Evolutionary conservation across 2,329 filamentous ascomycete species (phyloP).

Genomic region (Penicillium glabrum): DNA sequence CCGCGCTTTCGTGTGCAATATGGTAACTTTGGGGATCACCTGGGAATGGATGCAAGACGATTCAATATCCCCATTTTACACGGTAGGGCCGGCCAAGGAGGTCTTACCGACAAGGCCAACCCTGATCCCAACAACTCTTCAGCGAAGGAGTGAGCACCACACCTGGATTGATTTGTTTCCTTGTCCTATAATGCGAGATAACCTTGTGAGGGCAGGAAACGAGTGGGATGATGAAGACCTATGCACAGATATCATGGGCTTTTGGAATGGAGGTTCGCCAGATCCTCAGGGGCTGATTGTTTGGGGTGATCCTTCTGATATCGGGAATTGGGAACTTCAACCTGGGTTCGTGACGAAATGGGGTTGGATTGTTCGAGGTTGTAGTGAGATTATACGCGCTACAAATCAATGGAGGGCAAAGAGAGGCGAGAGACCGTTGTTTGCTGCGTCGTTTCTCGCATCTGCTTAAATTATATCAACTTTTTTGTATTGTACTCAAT

Average conservation of each 20-base stretch:
- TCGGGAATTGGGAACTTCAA: slow-evolving; percentile 28
- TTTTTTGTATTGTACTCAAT: neutral
- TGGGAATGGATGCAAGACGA: slow-evolving; percentile 16
- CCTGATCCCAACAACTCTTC: slow-evolving; percentile 15
- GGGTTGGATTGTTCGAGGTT: slow-evolving; percentile 29
- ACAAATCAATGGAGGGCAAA: slow-evolving; percentile 30
- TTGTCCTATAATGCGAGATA: slow-evolving; percentile 21
- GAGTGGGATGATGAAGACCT: slow-evolving; percentile 15
- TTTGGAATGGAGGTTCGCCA: neutral
- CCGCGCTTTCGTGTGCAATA: slow-evolving; percentile 19
- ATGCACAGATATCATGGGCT: slow-evolving; percentile 17
- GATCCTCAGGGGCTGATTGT: slow-evolving; percentile 20
- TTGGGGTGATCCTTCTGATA: slow-evolving; percentile 31
- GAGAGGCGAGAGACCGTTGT: slow-evolving; percentile 24
- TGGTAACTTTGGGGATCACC: slow-evolving; percentile 9
- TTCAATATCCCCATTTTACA: slow-evolving; percentile 20
- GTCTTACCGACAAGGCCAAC: neutral
- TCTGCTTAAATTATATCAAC: neutral
- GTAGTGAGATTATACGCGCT: slow-evolving; percentile 21
- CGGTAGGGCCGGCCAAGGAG: slow-evolving; percentile 5
- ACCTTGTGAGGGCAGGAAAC: slow-evolving; percentile 18
- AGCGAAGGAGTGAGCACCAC: slow-evolving; percentile 22
- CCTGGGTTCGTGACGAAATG: slow-evolving; percentile 25
- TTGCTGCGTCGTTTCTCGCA: neutral
- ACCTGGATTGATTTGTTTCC: slow-evolving; percentile 29